A percentile compares a stretch with the other conserved stretches of the same genome.
Evolutionary conservation across 768 basidiomycete genomes (phyloP).

Genomic region (Clitopilus passeckerianus): DNA sequence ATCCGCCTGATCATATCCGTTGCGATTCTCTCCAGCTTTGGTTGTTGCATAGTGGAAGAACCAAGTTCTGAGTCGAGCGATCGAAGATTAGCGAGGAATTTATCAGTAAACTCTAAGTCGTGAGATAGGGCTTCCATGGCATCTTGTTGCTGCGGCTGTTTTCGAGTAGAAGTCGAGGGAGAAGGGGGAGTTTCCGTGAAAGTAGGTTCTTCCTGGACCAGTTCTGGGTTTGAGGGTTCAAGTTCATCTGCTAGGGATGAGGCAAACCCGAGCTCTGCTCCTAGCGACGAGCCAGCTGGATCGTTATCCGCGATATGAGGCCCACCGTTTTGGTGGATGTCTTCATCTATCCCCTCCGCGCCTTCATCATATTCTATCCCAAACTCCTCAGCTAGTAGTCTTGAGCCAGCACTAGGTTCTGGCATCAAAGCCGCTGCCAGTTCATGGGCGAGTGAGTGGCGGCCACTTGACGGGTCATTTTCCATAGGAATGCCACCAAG

Average conservation of each 20-base stretch:
- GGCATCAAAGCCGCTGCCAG: constrained; percentile 85
- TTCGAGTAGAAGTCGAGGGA: constrained; percentile 24
- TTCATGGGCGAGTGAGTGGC: constrained; percentile 81
- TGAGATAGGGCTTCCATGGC: constrained; percentile 70
- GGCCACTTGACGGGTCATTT: constrained; percentile 40
- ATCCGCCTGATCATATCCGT: constrained; percentile 73
- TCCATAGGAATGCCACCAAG: constrained; percentile 15
- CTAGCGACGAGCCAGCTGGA: constrained; percentile 31
- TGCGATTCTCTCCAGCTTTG: constrained; percentile 62
- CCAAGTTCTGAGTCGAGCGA: constrained; percentile 55
- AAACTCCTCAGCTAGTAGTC: constrained; percentile 80
- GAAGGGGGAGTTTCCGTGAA: constrained; percentile 23
- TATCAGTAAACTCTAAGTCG: constrained; percentile 73
- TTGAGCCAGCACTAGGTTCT: constrained; percentile 74
- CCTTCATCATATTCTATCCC: constrained; percentile 89
- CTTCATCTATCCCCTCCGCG: constrained; percentile 73
- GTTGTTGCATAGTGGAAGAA: constrained; percentile 29
- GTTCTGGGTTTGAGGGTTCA: constrained; percentile 21
- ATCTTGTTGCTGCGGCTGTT: constrained; percentile 39
- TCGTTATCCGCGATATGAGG: constrained; percentile 25
- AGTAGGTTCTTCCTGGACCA: constrained; percentile 33
- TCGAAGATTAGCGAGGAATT: constrained; percentile 70
- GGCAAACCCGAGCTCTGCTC: constrained; percentile 32
- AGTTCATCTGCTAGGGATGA: constrained; percentile 43
- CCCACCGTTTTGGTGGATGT: constrained; percentile 20